Evolutionary conservation across 306 rosid species (phyloP).

Genomic region (Dicorynia guianensis): DNA sequence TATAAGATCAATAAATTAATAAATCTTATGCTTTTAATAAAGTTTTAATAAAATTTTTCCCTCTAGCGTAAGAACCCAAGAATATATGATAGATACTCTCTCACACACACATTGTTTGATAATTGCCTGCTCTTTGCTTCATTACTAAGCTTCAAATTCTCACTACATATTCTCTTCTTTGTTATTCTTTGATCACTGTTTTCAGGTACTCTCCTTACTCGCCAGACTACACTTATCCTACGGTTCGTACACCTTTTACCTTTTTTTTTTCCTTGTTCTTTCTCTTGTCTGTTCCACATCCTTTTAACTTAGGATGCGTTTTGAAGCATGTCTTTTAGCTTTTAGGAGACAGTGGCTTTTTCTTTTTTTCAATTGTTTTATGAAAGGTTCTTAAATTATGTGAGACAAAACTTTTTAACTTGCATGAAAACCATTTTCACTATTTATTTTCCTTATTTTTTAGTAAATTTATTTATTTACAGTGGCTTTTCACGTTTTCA

Average conservation of each 20-base stretch:
- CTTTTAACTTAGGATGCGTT: slow-evolving; percentile 61
- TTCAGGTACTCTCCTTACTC: slow-evolving; percentile 98
- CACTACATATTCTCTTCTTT: neutral
- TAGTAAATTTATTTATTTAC: neutral
- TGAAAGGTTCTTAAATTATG: no score
- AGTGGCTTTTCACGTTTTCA: neutral
- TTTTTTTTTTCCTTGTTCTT: slow-evolving; percentile 27
- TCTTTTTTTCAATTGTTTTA: no score
- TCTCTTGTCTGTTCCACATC: neutral
- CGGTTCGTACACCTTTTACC: slow-evolving; percentile 68
- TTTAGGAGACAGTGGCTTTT: slow-evolving; percentile 48
- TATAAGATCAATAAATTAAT: no score
- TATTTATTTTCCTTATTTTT: slow-evolving; percentile 10
- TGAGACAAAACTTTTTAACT: no score
- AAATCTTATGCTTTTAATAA: no score
- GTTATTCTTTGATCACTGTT: slow-evolving; percentile 29
- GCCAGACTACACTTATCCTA: slow-evolving; percentile 87
- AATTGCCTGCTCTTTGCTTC: neutral
- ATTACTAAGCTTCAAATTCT: slow-evolving; percentile 15
- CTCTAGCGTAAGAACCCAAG: no score
- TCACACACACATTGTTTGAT: no score
- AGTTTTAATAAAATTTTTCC: no score
- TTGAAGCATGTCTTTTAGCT: slow-evolving; percentile 42
- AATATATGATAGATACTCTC: no score
- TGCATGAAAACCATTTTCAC: slow-evolving; percentile 41